Evolutionary conservation across 495 filamentous ascomycete species (phyloP), one percentile per base, ranked within the genome.

Genomic region (Neurospora sp.): DNA sequence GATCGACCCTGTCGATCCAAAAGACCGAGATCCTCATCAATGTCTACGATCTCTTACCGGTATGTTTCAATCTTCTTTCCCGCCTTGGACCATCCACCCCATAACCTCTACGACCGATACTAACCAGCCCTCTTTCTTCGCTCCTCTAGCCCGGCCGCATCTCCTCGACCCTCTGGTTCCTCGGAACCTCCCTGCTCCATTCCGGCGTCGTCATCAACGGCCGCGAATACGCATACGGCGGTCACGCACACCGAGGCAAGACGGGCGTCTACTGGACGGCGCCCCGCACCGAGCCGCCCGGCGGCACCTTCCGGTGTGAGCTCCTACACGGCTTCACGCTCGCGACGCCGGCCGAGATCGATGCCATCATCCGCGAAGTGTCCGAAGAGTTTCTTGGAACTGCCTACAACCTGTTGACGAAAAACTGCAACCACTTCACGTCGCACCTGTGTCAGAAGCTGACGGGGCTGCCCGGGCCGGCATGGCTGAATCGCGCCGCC

Each of bases 371-470:
- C 16, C 85, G 84, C 74, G 86, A 89, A 77, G 90, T 88, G 7
- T 90, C 89, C 0, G 85, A 90, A 39, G 84, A 87, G 73, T 95
- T 93, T 75, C 83, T 86, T 37, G 92, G 92, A 18, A 88, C 89
- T 1, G 83, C 84, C 12, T 95, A 94, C 79, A 93, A 93, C 75
- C 84, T 95, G 8, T 85, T 95, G 37, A 92, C 89, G 31, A 88
- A 88, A 69, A 95, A 95, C 78, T 95, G 92, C 84, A 94, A 94
- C 76, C 92, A 94, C 77, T 94, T 94, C 81, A 93, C 92, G 11
- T 86, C 85, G 37, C 84, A 90, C 70, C 85, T 94, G 39, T 92
- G 90, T 78, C 80, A 88, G 76, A 84, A 86, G 74, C 82, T 94
- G 54, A 93, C 90, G 3, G 85, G 87, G 4, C 83, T 85, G 39